phyloP scores from a whole-genome alignment of 306 rosid species.

The Styphnolobium japonicum region DNA sequence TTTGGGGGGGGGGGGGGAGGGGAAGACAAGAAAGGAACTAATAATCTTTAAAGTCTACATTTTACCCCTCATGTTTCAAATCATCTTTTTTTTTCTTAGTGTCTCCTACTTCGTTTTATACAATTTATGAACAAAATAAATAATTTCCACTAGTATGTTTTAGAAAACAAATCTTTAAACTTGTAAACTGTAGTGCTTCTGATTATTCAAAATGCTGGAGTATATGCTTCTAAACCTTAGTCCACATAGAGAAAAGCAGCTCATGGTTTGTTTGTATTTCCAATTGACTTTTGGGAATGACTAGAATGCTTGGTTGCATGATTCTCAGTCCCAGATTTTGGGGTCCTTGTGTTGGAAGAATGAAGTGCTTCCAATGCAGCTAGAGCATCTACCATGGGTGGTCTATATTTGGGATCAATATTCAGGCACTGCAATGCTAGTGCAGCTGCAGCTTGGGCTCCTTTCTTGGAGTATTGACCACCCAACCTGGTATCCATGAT shows the following conservation, averaged over 20 bases:
- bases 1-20: too few species aligned
- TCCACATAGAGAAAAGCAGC: background rate
- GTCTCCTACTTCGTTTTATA: too few species aligned
- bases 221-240: too few species aligned
- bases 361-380: slow-evolving; percentile 56
- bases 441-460: slow-evolving; percentile 75
- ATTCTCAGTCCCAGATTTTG: slow-evolving; percentile 26
- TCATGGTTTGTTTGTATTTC: slow-evolving; percentile 27
- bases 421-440: slow-evolving; percentile 68
- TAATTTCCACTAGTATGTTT: too few species aligned
- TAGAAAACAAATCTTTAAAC: too few species aligned
- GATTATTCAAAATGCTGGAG: too few species aligned
- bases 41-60: too few species aligned
- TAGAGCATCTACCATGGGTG: slow-evolving; percentile 62
- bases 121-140: too few species aligned
- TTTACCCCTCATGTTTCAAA: too few species aligned
- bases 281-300: slow-evolving; percentile 31
- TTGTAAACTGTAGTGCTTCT: too few species aligned
- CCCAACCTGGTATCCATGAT: slow-evolving; percentile 81
- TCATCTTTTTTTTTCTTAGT: too few species aligned
- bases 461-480: slow-evolving; percentile 86
- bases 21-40: too few species aligned
- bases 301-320: slow-evolving; percentile 36
- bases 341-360: slow-evolving; percentile 43
- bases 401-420: slow-evolving; percentile 66